phyloP scores from a whole-genome alignment of 768 basidiomycete genomes.

The Xerocomellus chrysenteron region DNA sequence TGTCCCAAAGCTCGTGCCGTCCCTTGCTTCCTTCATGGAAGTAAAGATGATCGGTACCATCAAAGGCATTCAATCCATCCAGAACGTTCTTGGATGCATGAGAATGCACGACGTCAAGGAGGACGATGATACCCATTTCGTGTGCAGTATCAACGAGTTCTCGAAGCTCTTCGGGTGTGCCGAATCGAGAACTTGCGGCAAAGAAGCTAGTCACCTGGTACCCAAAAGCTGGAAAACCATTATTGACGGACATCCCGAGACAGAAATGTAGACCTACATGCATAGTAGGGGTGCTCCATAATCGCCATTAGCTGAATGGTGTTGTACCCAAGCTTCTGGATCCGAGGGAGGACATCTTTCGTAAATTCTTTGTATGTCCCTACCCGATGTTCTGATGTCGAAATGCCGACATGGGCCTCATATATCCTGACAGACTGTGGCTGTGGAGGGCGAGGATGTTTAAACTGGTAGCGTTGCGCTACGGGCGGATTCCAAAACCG shows the following conservation, averaged over 20 bases:
- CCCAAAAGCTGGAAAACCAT: conserved; percentile 71
- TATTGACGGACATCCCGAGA: background rate
- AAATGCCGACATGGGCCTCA: conserved; percentile 98
- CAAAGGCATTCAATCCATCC: conserved; percentile 93
- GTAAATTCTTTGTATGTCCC: conserved; percentile 98
- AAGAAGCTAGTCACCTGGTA: conserved; percentile 99
- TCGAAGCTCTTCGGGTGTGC: conserved; percentile 92
- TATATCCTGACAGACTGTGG: conserved; percentile 79
- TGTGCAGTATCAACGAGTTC: conserved; percentile 96
- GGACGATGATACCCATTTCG: conserved; percentile 85
- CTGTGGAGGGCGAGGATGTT: conserved; percentile 67
- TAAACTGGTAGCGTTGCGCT: conserved; percentile 74
- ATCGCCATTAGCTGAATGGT: conserved; percentile 97
- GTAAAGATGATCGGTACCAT: conserved; percentile 96
- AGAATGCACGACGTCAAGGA: conserved; percentile 96
- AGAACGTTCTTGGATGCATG: conserved; percentile 98
- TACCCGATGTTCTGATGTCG: conserved; percentile 81
- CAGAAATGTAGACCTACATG: conserved; percentile 56
- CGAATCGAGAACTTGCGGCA: conserved; percentile 94
- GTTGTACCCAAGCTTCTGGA: conserved; percentile 92
- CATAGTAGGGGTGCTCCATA: conserved; percentile 98
- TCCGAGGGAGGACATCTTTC: conserved; percentile 75
- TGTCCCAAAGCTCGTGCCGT: conserved; percentile 96
- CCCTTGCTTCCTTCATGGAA: conserved; percentile 95
- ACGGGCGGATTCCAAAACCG: conserved; percentile 97